These are phyloP conservation scores for Triticum timopheevii DNA, from an alignment of 176 grass and related monocot genomes.

Conservation along the genomic window DNA sequence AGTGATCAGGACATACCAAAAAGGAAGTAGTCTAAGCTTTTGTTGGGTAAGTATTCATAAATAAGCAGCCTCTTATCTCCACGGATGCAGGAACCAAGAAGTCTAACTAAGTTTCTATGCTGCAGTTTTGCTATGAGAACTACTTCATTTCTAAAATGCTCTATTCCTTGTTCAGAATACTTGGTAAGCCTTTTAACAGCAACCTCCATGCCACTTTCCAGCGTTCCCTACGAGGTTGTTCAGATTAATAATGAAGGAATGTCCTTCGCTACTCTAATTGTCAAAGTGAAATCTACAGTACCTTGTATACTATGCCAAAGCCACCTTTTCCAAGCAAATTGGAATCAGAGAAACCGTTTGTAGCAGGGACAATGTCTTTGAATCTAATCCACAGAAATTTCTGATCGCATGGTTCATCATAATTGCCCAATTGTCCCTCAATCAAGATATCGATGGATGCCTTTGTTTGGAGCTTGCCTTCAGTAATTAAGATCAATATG, in stretches of 20 bases:
- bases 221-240: neutral
- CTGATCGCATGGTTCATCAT: neutral
- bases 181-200: constrained; percentile 38
- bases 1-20: constrained; percentile 21
- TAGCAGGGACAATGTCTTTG: constrained; percentile 9
- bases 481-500: neutral
- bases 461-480: neutral
- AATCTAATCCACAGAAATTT: constrained; percentile 21
- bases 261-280: too few species aligned
- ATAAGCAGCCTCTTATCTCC: constrained; percentile 36
- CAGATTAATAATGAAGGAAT: too few species aligned
- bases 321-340: constrained; percentile 52
- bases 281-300: neutral
- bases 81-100: constrained; percentile 33
- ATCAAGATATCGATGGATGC: too few species aligned
- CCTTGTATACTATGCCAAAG: constrained; percentile 54
- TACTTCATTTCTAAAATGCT: constrained; percentile 25
- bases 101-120: constrained; percentile 31
- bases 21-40: constrained; percentile 31
- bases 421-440: neutral
- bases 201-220: constrained; percentile 15
- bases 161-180: constrained; percentile 27
- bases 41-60: constrained; percentile 31
- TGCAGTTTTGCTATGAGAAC: constrained; percentile 12
- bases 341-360: constrained; percentile 39